Base-by-base conservation (phyloP, 306 rosid genomes). In the Betula pendula region DNA sequence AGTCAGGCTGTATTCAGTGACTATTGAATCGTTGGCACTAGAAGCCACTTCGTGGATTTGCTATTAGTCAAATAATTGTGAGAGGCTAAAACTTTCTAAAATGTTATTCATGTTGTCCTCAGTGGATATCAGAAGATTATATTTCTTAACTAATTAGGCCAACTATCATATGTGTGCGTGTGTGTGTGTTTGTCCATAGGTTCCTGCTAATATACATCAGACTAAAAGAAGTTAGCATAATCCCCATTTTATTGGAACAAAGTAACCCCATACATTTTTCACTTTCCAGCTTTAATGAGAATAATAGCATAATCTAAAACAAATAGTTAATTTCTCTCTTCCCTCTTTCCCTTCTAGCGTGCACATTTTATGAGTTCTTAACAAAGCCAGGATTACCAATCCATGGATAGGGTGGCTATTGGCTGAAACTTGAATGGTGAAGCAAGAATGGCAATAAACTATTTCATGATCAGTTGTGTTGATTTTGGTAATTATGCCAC, bases 1-100 rank as follows among this genome's bases (percentile, higher is more conserved):
- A 71, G 67, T 67, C 33, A 38, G 14, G 35, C 66, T 68, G 44
- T 62, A 31, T 29, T 62, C 44, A 62, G 68, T 31, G 68, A 31
- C 22, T 5, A 60, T 6, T 3, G 16, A 31, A 31, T 33, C n/a
- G 8, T 16, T 60, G 68, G 20, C 70, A 17, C n/a, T 65, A 8
- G 24, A 35, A 33, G 24, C 47, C 70, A 35, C 47, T 65, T 65
- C 14, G 17, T 35, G 47, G 14, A 6, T 65, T 65, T 19, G 47
- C 47, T 4, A 33, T 65, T 14, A 65, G 8, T 19, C 27, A n/a
- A 65, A 19, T 17, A 38, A 65, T 65, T 1, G 0, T 65, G 22
- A 7, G 14, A 56, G 2, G 27, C 12, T 22, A 2, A n/a, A 24
- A 3, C 2, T 24, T 4, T 55, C 20, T 47, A 47, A 50, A 16